Evolutionary conservation across 495 filamentous ascomycete species (phyloP).

Genomic region (Daldinia bambusicola): DNA sequence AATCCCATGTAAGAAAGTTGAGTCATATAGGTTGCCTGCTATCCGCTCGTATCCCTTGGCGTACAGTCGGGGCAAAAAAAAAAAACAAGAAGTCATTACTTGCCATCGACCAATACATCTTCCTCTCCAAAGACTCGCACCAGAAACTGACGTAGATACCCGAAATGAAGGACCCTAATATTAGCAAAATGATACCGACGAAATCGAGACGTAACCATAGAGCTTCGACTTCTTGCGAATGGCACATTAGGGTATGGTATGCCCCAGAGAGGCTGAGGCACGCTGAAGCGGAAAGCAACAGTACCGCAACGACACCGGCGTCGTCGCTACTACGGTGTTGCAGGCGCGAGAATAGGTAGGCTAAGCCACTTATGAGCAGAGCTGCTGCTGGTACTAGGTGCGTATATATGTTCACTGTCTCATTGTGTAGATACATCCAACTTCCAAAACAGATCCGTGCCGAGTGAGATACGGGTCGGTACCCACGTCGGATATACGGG

Average conservation of each 20-base stretch:
- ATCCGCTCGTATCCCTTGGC: background rate
- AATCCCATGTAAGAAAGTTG: background rate
- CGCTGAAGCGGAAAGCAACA: conserved; percentile 51
- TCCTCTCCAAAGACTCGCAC: conserved; percentile 53
- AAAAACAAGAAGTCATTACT: conserved; percentile 13
- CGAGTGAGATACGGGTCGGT: conserved; percentile 75
- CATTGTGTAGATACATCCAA: conserved; percentile 82
- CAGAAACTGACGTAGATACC: conserved; percentile 65
- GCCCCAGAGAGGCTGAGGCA: conserved; percentile 57
- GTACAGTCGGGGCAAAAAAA: background rate
- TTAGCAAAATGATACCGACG: conserved; percentile 60
- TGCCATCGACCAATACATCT: conserved; percentile 61
- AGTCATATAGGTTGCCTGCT: background rate
- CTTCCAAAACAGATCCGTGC: conserved; percentile 71
- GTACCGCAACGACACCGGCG: conserved; percentile 54
- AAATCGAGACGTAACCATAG: conserved; percentile 60
- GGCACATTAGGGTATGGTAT: conserved; percentile 65
- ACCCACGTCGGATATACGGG: conserved; percentile 76
- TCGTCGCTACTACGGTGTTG: conserved; percentile 49
- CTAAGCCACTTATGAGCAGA: conserved; percentile 40
- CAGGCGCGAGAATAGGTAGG: conserved; percentile 33
- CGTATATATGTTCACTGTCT: conserved; percentile 84
- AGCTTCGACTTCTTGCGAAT: conserved; percentile 53
- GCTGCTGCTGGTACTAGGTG: conserved; percentile 67
- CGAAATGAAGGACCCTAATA: conserved; percentile 59